These are phyloP conservation scores for Apiospora koreana DNA, from an alignment of 2,329 filamentous ascomycete species.

Conservation along the genomic window DNA sequence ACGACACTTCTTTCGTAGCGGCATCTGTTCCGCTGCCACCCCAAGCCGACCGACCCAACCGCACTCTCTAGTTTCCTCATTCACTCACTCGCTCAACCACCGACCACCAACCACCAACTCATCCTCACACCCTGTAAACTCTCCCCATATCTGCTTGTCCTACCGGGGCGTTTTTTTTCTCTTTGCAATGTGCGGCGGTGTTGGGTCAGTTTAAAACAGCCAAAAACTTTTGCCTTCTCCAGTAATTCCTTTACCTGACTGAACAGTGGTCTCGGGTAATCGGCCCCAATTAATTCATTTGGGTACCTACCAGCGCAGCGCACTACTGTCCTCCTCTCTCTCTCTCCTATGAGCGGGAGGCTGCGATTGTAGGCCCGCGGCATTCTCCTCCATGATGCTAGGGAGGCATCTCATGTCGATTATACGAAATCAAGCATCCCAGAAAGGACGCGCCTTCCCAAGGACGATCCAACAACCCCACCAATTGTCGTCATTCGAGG, in stretches of 20 bases:
- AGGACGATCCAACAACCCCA: constrained; percentile 8
- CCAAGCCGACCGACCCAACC: not conserved
- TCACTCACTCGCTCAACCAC: not conserved
- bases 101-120: not conserved
- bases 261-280: constrained; percentile 8
- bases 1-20: not conserved
- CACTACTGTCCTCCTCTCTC: not conserved
- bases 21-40: constrained; percentile 1
- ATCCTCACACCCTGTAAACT: not conserved
- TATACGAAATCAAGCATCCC: not conserved
- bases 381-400: constrained; percentile 5
- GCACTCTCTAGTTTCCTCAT: not conserved
- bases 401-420: constrained; percentile 2
- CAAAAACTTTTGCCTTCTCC: not conserved
- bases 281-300: not conserved
- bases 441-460: constrained; percentile 8
- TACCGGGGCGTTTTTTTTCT: not conserved
- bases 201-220: constrained; percentile 9
- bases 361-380: constrained; percentile 2
- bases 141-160: not conserved
- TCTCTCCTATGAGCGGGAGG: constrained; percentile 2
- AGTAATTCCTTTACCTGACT: constrained; percentile 8
- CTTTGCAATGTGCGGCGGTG: constrained; percentile 1
- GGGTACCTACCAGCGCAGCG: constrained; percentile 1
- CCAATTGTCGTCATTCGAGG: constrained; percentile 6